These are phyloP conservation scores for Helichrysum umbraculigerum DNA, from an alignment of 129 eudicot species.

Conservation along the genomic window DNA sequence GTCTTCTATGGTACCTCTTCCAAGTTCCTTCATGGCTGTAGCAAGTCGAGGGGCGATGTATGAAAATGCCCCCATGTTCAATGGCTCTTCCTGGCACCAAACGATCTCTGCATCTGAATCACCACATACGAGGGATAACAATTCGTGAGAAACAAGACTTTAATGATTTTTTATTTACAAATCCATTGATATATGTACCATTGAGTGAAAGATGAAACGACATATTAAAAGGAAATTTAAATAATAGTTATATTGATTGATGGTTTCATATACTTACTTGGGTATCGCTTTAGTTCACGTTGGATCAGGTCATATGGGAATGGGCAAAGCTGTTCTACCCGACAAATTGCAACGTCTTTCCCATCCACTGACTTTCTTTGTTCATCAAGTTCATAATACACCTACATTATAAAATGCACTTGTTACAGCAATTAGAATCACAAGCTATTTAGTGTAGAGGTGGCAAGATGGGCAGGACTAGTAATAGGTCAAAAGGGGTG, in stretches of 20 bases:
- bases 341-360: slow-evolving; percentile 84
- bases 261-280: slow-evolving; percentile 54
- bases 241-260: too few relatives aligned
- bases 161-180: not conserved
- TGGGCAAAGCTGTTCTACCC: slow-evolving; percentile 96
- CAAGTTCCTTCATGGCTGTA: slow-evolving; percentile 70
- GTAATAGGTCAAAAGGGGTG: not conserved
- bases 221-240: not conserved
- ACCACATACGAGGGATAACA: not conserved
- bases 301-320: slow-evolving; percentile 94
- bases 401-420: slow-evolving; percentile 39
- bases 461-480: not conserved
- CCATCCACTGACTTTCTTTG: slow-evolving; percentile 52
- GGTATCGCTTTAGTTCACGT: slow-evolving; percentile 93
- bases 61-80: slow-evolving; percentile 92
- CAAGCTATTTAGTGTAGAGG: not conserved
- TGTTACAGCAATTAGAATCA: not conserved
- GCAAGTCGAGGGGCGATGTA: slow-evolving; percentile 73
- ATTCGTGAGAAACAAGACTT: too few relatives aligned
- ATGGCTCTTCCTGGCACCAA: slow-evolving; percentile 99
- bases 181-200: not conserved
- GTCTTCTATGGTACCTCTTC: slow-evolving; percentile 63
- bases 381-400: slow-evolving; percentile 92
- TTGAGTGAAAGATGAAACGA: not conserved
- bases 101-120: slow-evolving; percentile 81